Base-by-base conservation (phyloP, 257 asterid species). In the Henckelia pumila region DNA sequence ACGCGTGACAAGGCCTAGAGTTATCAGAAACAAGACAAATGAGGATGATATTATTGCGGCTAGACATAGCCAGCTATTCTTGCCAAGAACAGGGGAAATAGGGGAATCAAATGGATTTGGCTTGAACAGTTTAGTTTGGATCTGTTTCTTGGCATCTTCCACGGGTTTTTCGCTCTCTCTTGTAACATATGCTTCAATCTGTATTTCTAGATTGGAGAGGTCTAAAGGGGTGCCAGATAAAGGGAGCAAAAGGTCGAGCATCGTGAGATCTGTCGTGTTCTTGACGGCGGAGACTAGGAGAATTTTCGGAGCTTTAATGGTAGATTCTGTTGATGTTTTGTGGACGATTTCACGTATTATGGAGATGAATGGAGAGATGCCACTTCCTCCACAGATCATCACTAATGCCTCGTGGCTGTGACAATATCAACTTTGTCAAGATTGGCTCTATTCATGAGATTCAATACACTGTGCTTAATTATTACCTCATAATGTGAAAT, bases 341-440 rank as follows among this genome's bases (percentile, higher is more conserved):
- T 29, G 69, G 21, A 82, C 77, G 64, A 77, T 47, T 30, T 79
- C 83, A 7, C 85, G 64, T 21, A 82, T 20, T 37, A 82, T 75
- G 25, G 84, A 82, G 60, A 77, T 79, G 64, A 77, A 77, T 11
- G 83, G 81, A 25, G 83, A 67, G 7, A 77, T 77, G 21, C 81
- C 87, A 29, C 85, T 82, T 61, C 87, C 85, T 55, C 85, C 85
- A 33, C 85, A 63, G 30, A 77, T 61, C 85, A 79, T 72, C 67
- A 82, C 81, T 66, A 82, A 25, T 30, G 71, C 49, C n/a, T 79
- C 78, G 44, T 62, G 81, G 7, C 78, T 82, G 71, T 66, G 13
- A 57, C 44, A 13, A 19, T 56, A 32, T 29, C 3, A 28, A 32
- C 14, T 8, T n/a, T n/a, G n/a, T n/a, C n/a, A n/a, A n/a, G n/a